These are phyloP conservation scores for Trichoderma hamatum DNA, from an alignment of 2,329 filamentous ascomycete species.

Conservation along the genomic window DNA sequence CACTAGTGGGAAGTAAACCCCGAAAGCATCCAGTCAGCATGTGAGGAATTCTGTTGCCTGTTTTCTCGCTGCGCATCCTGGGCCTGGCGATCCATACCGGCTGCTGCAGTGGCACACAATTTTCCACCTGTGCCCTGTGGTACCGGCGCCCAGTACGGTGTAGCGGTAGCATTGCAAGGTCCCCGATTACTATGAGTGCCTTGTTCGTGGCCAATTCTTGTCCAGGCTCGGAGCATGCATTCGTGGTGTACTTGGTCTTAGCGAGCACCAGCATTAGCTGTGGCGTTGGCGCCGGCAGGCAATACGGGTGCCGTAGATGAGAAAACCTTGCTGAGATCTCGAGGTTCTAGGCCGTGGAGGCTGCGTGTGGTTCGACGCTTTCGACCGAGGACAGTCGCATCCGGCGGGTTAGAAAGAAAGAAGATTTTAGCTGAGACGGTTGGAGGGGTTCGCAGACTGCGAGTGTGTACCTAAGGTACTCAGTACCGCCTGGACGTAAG, in stretches of 20 bases:
- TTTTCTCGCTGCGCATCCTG: constrained; percentile 14
- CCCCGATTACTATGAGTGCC: not conserved
- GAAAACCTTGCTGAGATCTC: not conserved
- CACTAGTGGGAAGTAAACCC: not conserved
- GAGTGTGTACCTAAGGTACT: too few relatives aligned
- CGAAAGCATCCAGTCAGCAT: constrained; percentile 34
- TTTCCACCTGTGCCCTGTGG: not conserved
- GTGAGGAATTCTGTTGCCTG: constrained; percentile 40
- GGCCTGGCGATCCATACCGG: constrained; percentile 10
- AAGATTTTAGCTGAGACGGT: not conserved
- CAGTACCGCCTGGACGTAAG: not conserved
- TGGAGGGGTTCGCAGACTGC: constrained; percentile 9
- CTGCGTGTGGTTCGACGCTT: not conserved
- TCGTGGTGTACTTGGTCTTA: not conserved
- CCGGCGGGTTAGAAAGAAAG: not conserved
- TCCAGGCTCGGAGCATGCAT: not conserved
- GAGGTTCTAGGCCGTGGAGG: not conserved
- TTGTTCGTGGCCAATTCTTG: not conserved
- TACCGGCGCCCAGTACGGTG: not conserved
- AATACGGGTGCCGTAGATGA: not conserved
- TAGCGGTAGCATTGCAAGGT: not conserved
- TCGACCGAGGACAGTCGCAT: not conserved
- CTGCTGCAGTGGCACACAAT: not conserved
- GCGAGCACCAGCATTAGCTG: not conserved
- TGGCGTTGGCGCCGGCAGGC: constrained; percentile 4